phyloP scores from a whole-genome alignment of 2,329 filamentous ascomycete species.

The Leptographium flavum region DNA sequence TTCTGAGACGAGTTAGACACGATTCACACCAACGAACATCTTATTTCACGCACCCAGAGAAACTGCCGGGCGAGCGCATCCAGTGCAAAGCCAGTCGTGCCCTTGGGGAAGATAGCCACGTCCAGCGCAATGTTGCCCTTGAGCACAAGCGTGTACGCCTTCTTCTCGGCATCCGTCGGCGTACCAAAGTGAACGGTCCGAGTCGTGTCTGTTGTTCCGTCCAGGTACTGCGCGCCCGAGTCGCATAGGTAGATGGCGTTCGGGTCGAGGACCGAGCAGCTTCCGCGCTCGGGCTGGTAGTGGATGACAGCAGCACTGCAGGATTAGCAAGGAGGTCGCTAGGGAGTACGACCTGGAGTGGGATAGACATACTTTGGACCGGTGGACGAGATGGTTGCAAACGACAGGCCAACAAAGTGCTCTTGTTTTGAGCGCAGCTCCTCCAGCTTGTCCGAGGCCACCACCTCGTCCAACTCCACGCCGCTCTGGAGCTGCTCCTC shows the following conservation, averaged over 20 bases:
- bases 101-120: slow-evolving; percentile 78
- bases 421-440: slow-evolving; percentile 52
- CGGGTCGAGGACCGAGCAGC: slow-evolving; percentile 72
- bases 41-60: slow-evolving; percentile 59
- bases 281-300: slow-evolving; percentile 76
- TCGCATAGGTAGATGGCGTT: slow-evolving; percentile 86
- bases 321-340: neutral
- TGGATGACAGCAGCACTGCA: slow-evolving; percentile 84
- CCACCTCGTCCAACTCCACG: slow-evolving; percentile 67
- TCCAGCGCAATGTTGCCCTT: slow-evolving; percentile 91
- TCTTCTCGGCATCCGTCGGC: slow-evolving; percentile 70
- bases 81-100: slow-evolving; percentile 83
- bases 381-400: slow-evolving; percentile 90
- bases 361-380: slow-evolving; percentile 52
- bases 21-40: neutral
- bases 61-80: slow-evolving; percentile 81
- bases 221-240: slow-evolving; percentile 89
- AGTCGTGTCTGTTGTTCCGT: slow-evolving; percentile 93
- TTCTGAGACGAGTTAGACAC: slow-evolving; percentile 22
- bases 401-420: slow-evolving; percentile 79
- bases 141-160: slow-evolving; percentile 83
- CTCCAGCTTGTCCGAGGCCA: slow-evolving; percentile 85
- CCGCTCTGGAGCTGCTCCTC: slow-evolving; percentile 76
- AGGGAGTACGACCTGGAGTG: neutral
- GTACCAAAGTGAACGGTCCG: slow-evolving; percentile 83